Evolutionary conservation across 345 rosid genomes (phyloP).

Genomic region (Alliaria petiolata): DNA sequence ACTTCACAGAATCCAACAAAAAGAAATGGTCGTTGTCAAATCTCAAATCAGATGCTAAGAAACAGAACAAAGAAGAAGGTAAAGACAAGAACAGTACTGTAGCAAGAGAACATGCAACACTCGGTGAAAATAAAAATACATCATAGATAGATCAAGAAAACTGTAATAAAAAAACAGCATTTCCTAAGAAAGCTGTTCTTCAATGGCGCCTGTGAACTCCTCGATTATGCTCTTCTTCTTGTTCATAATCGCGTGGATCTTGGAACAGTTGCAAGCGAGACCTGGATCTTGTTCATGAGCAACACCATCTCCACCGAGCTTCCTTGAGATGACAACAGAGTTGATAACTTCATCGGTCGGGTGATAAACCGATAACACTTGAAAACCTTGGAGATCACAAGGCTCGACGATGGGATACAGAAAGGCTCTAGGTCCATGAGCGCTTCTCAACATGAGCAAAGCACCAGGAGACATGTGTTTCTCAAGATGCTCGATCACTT

Average conservation of each 20-base stretch:
- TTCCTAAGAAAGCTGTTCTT: slow-evolving; percentile 37
- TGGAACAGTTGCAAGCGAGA: slow-evolving; percentile 44
- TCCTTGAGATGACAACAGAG: slow-evolving; percentile 68
- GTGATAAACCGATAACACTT: slow-evolving; percentile 70
- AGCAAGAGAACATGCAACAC: slow-evolving; percentile 7
- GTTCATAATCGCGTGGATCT: slow-evolving; percentile 47
- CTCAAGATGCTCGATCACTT: slow-evolving; percentile 59
- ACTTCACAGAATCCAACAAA: slow-evolving; percentile 10
- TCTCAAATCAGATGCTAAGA: slow-evolving; percentile 15
- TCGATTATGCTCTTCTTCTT: slow-evolving; percentile 61
- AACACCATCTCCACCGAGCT: slow-evolving; percentile 11
- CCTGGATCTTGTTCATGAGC: slow-evolving; percentile 29
- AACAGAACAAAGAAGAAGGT: slow-evolving; percentile 1
- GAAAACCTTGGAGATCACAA: slow-evolving; percentile 66
- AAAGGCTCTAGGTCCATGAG: slow-evolving; percentile 89
- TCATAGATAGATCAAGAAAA: not conserved
- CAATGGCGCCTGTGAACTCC: slow-evolving; percentile 44
- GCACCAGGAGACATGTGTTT: slow-evolving; percentile 77
- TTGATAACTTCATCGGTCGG: slow-evolving; percentile 87
- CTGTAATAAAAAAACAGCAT: not conserved
- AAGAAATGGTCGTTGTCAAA: slow-evolving; percentile 3
- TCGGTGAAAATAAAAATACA: not conserved
- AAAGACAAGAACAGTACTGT: slow-evolving; percentile 9
- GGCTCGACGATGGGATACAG: slow-evolving; percentile 79
- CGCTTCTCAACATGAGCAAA: slow-evolving; percentile 75